Evolutionary conservation across 2,329 filamentous ascomycete genomes (phyloP), one percentile per base, ranked within the genome.

Genomic region (Aureobasidium pullulans): DNA sequence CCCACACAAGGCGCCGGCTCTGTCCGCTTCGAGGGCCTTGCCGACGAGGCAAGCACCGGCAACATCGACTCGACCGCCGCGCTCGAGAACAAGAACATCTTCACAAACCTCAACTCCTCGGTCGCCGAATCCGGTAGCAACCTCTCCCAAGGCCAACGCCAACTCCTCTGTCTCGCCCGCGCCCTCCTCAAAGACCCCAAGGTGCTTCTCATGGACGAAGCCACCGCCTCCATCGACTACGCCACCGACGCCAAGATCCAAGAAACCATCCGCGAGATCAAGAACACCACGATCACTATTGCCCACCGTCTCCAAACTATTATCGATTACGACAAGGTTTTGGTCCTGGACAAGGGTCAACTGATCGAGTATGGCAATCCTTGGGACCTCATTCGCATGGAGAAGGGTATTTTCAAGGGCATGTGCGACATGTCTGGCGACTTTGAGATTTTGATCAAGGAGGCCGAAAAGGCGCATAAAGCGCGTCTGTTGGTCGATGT

Each of bases 171-270:
- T 70, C 84, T 99, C 9, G 94, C 93, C 0, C 87, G 94, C 59
- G 94, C 94, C 0, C 84, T 99, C 65, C 86, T 99, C 63, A 96
- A 96, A 75, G 84, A 84, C 36, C 92, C 94, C 0, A 92, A 89
- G 64, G 91, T 99, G 1, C 79, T 99, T n/a, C 87, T 99, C 69
- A 97, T 99, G 94, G 94, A 99, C 73, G 94, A 99, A 77, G 94
- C 94, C 0, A 99, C 94, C 0, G 94, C 94, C 0, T 96, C 90
- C 0, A 97, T 99, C 69, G 94, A 99, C 75, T 97, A 97, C 74
- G 88, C 86, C 5, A 99, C 94, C 1, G 94, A 99, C 69, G 81
- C 87, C 52, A 96, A 96, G 77, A 97, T 99, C 66, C 94, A 99
- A 74, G 90, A 90, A 67, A 97, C 94, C 0, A 92, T 99, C 62